These are phyloP conservation scores for Lactarius tabidus DNA, from an alignment of 768 basidiomycete genomes.

Conservation along the genomic window DNA sequence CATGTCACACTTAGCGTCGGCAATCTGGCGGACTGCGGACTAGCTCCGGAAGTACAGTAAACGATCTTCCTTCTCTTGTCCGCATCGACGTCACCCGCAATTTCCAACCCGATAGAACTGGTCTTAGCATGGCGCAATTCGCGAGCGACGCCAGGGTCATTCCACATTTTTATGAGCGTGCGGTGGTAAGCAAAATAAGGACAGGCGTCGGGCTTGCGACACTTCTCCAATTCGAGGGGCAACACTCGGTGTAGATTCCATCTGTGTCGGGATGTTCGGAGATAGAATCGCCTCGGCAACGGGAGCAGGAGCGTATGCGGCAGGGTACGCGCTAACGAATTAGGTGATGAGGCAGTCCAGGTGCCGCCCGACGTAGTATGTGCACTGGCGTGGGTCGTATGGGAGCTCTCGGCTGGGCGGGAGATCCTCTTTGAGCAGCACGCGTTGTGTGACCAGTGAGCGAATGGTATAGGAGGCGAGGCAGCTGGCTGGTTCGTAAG, in stretches of 20 bases:
- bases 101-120: constrained; percentile 90
- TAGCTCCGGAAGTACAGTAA: constrained; percentile 92
- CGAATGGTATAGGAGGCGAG: constrained; percentile 4
- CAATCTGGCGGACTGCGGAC: constrained; percentile 70
- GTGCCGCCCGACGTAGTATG: constrained; percentile 89
- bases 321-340: constrained; percentile 23
- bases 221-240: constrained; percentile 90
- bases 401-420: constrained; percentile 84
- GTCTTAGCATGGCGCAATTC: constrained; percentile 50
- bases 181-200: constrained; percentile 74
- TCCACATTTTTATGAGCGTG: constrained; percentile 83
- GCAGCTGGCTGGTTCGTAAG: neutral
- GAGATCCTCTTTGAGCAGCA: constrained; percentile 55
- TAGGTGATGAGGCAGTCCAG: constrained; percentile 58
- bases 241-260: constrained; percentile 51
- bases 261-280: constrained; percentile 28
- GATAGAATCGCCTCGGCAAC: constrained; percentile 1
- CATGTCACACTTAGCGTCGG: constrained; percentile 76
- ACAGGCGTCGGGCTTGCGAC: constrained; percentile 80
- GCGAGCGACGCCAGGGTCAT: constrained; percentile 62
- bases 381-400: constrained; percentile 61
- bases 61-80: constrained; percentile 87
- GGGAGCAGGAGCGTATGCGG: constrained; percentile 27
- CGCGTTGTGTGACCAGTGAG: constrained; percentile 29
- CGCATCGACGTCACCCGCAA: constrained; percentile 85